Evolutionary conservation across 768 basidiomycete species (phyloP).

Genomic region (Dictyophora rubrovolvata): DNA sequence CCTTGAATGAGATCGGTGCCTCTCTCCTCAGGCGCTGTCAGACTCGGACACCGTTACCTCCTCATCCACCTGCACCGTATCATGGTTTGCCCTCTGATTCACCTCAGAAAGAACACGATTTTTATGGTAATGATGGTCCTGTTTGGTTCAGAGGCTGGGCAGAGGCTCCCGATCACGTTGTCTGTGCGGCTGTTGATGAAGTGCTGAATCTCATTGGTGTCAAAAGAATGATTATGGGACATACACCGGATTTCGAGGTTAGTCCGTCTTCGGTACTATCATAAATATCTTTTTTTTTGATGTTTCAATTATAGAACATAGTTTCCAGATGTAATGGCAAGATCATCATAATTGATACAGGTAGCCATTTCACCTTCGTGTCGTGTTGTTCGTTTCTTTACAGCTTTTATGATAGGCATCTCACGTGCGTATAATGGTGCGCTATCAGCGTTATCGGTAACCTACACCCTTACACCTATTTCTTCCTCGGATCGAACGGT

Average conservation of each 20-base stretch:
- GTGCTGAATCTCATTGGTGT: constrained; percentile 72
- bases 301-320: constrained; percentile 43
- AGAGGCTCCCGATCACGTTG: constrained; percentile 53
- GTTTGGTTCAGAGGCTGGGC: constrained; percentile 97
- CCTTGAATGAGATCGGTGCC: constrained; percentile 67
- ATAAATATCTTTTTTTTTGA: not conserved
- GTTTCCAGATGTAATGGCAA: constrained; percentile 83
- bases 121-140: constrained; percentile 75
- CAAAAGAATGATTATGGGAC: constrained; percentile 88
- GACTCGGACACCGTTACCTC: constrained; percentile 48
- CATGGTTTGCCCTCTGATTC: constrained; percentile 50
- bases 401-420: constrained; percentile 46
- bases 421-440: constrained; percentile 94
- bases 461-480: constrained; percentile 69
- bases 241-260: constrained; percentile 83
- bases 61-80: constrained; percentile 73
- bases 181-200: constrained; percentile 59
- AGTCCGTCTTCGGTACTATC: constrained; percentile 11
- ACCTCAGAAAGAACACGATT: constrained; percentile 51
- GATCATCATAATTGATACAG: constrained; percentile 93
- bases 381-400: not conserved
- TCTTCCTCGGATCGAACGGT: constrained; percentile 12
- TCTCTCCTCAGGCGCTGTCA: constrained; percentile 67
- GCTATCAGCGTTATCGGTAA: constrained; percentile 78
- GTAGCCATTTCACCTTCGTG: constrained; percentile 24